Evolutionary conservation across 2,329 filamentous ascomycete genomes (phyloP), one percentile per base, ranked within the genome.

Genomic region (Diplodia corticola): DNA sequence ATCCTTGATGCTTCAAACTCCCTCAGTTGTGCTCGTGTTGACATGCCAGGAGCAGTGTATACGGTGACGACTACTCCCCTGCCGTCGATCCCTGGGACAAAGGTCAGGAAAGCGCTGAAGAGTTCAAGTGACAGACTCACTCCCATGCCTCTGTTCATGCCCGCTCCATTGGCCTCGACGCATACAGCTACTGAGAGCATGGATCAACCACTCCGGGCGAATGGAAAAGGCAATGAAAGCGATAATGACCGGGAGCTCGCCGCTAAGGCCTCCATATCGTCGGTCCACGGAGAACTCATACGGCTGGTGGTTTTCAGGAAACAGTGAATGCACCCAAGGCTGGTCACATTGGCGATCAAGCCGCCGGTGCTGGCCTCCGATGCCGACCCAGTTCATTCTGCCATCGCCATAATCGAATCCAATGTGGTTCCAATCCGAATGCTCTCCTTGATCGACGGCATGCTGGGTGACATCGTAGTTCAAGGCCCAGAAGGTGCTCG

Each of bases 201-300:
- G 33, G 5, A 3, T 50, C 6, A 77, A 63, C 1, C 59, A 24
- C 1, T 66, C 24, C 3, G 28, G 49, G 2, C 30, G 13, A 22
- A 71, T 72, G 0, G 76, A 72, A 17, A 77, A 70, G 0, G 74
- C 74, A 1, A 75, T 48, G 1, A 78, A 65, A 1, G 71, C 74
- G 0, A 78, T 68, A 48, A 78, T 72, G 7, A 78, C 73, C 0
- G 74, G 68, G 1, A 78, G 61, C 2, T 78, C 75, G 5, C 76
- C 76, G 13, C 53, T 71, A 3, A 78, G 54, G 0, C 70, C 74
- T 9, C 74, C 74, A 24, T 69, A 70, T 9, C 26, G 37, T 2
- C 10, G 7, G 35, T 53, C 28, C 4, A 3, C 6, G 2, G 40
- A 35, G 6, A n/a, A 54, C 7, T 24, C 20, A 10, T 22, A 4